Base-by-base conservation (phyloP, 768 basidiomycete species). In the Amanita muscaria region DNA sequence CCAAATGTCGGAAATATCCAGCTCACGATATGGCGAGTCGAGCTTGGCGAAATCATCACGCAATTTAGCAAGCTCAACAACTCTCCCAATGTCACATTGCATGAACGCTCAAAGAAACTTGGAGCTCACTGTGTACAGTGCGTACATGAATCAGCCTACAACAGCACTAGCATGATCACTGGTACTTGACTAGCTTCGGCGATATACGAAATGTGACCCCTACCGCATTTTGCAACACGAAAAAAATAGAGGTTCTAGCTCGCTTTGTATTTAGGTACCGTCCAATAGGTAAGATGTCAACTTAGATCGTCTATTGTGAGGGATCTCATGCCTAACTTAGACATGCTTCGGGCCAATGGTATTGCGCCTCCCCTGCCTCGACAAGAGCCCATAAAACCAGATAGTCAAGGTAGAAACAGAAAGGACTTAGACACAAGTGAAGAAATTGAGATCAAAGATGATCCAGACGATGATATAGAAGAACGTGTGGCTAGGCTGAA, bases 181-280 rank as follows among this genome's bases (percentile, higher is more conserved):
- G 25, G 3, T 23, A 22, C 23, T 22, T 29, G 9, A 10, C n/a
- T 36, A 41, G 46, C 19, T 38, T 41, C 14, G 40, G 46, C 2
- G 33, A 16, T 1, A 6, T 7, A 21, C 15, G 21, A 18, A 2
- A 41, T 27, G 31, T 19, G n/a, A 12, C 31, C 4, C 7, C 3
- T n/a, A 47, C 5, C 2, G 7, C 12, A 21, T 8, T 25, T 21
- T 9, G 0, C 22, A n/a, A 10, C 4, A 4, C 4, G 12, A 15
- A 0, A 15, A 34, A 3, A 24, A 2, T 40, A 22, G 23, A 42
- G 5, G 35, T 24, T 16, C 37, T 55, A 3, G 53, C 42, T 1
- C 56, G 49, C 12, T 57, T 59, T 37, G 48, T 53, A 7, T 59
- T 61, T 37, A 55, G 46, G 34, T 59, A 61, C 46, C 47, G 59